Percentiles rank a stretch among this genome's conserved stretches.
Conservation (phyloP, 176 grass and related monocot species). For the Oryza officinalis region DNA sequence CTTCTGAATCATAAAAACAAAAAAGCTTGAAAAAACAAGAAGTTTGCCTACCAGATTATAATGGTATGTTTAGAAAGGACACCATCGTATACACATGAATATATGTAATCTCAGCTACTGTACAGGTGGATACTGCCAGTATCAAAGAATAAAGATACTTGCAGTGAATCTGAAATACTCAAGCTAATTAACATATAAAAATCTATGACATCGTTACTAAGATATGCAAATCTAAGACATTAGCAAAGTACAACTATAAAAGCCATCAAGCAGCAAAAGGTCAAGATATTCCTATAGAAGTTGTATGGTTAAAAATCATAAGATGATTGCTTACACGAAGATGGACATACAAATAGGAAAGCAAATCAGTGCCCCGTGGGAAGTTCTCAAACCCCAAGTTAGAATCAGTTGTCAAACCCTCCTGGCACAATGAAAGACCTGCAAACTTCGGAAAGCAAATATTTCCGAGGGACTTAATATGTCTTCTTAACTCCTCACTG, state of each 20-base stretch:
- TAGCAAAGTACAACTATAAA: slow-evolving; percentile 19
- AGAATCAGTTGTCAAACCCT: slow-evolving; percentile 75
- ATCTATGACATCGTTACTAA: not conserved
- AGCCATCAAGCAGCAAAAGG: not conserved
- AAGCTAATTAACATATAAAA: not conserved
- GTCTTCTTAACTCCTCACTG: slow-evolving; percentile 85
- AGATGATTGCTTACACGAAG: slow-evolving; percentile 84
- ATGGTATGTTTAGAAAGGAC: not conserved
- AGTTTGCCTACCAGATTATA: not conserved
- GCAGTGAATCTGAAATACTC: slow-evolving; percentile 5
- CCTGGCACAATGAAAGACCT: slow-evolving; percentile 68
- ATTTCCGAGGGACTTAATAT: slow-evolving; percentile 80
- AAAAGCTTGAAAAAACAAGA: not conserved
- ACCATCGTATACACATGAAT: not conserved
- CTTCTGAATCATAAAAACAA: slow-evolving; percentile 3
- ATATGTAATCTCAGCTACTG: not conserved
- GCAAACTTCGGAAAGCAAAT: slow-evolving; percentile 89
- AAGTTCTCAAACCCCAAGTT: slow-evolving; percentile 82
- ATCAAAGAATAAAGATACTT: slow-evolving; percentile 10
- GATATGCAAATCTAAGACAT: slow-evolving; percentile 14
- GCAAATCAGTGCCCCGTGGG: slow-evolving; percentile 80
- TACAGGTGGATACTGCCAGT: not conserved
- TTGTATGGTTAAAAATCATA: slow-evolving; percentile 28
- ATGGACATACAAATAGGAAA: slow-evolving; percentile 95
- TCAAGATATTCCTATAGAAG: slow-evolving; percentile 21